A percentile compares a stretch with the other conserved stretches of the same genome.
These are phyloP conservation scores for Candida alai DNA, from an alignment of 805 yeast genomes.

Conservation along the genomic window DNA sequence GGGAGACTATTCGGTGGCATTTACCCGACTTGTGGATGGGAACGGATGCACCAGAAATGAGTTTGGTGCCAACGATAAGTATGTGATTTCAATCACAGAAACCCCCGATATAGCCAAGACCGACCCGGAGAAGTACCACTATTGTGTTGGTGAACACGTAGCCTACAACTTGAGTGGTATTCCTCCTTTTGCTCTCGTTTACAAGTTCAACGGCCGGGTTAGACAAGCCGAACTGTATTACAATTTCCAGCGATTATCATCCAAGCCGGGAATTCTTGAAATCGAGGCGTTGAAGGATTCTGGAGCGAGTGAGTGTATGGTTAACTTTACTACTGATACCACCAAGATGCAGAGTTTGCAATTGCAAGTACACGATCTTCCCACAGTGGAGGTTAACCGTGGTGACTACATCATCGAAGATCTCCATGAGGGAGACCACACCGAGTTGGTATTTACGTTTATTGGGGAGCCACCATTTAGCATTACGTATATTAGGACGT, in stretches of 20 bases:
- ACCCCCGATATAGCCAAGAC: conserved; percentile 60
- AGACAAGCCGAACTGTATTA: conserved; percentile 53
- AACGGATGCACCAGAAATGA: conserved; percentile 61
- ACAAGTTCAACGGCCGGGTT: conserved; percentile 61
- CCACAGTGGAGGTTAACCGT: conserved; percentile 77
- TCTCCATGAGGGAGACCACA: conserved; percentile 92
- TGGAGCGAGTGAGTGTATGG: conserved; percentile 65
- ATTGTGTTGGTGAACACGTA: conserved; percentile 92
- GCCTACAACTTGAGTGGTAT: conserved; percentile 71
- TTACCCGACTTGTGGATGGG: conserved; percentile 59
- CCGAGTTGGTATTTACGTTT: conserved; percentile 78
- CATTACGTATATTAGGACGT: conserved; percentile 76
- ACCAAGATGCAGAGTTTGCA: conserved; percentile 29
- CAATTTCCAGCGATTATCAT: conserved; percentile 63
- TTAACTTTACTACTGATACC: conserved; percentile 44
- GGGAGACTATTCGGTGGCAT: conserved; percentile 66
- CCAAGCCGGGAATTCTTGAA: conserved; percentile 72
- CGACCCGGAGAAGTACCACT: conserved; percentile 30
- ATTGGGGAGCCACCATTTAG: conserved; percentile 89
- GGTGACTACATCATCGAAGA: conserved; percentile 76
- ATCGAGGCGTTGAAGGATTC: conserved; percentile 72
- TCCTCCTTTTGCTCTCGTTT: conserved; percentile 74
- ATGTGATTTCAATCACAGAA: conserved; percentile 64
- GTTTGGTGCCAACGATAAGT: conserved; percentile 34
- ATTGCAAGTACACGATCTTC: conserved; percentile 43